Evolutionary conservation across 2,329 filamentous ascomycete genomes (phyloP).

Genomic region (Sclerotinia nivalis): DNA sequence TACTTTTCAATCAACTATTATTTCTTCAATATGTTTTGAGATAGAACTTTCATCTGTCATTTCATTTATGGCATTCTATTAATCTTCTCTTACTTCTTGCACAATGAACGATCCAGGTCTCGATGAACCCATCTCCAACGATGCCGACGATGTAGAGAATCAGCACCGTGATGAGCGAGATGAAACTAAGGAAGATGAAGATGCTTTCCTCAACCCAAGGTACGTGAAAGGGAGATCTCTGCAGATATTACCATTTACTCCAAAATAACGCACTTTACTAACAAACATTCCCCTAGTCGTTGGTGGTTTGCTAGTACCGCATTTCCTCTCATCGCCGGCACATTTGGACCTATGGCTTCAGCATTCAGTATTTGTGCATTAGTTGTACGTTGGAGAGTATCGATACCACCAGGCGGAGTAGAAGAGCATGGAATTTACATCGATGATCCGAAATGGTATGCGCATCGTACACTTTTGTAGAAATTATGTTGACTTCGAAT

Average conservation of each 20-base stretch:
- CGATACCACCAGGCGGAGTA: slow-evolving; percentile 49
- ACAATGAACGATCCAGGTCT: slow-evolving; percentile 40
- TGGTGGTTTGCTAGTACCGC: slow-evolving; percentile 66
- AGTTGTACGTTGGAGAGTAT: slow-evolving; percentile 75
- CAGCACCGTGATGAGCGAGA: slow-evolving; percentile 32
- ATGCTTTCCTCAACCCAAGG: slow-evolving; percentile 37
- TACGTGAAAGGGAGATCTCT: slow-evolving; percentile 11
- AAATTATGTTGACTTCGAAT: neutral
- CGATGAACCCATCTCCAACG: slow-evolving; percentile 35
- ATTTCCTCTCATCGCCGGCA: slow-evolving; percentile 79
- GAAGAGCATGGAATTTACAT: slow-evolving; percentile 58
- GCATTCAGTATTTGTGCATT: slow-evolving; percentile 85
- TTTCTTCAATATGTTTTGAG: neutral
- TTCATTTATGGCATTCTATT: neutral
- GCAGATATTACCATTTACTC: neutral
- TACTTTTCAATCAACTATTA: neutral
- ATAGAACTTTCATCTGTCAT: neutral
- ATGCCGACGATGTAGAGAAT: slow-evolving; percentile 38
- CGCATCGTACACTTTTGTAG: neutral
- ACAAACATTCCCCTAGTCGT: slow-evolving; percentile 26
- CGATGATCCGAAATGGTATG: slow-evolving; percentile 69
- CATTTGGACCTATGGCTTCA: slow-evolving; percentile 82
- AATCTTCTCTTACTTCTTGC: neutral
- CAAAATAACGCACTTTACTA: neutral
- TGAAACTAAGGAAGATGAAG: slow-evolving; percentile 35